These are phyloP conservation scores for Cubamyces lactineus DNA, from an alignment of 768 basidiomycete species.

Conservation along the genomic window DNA sequence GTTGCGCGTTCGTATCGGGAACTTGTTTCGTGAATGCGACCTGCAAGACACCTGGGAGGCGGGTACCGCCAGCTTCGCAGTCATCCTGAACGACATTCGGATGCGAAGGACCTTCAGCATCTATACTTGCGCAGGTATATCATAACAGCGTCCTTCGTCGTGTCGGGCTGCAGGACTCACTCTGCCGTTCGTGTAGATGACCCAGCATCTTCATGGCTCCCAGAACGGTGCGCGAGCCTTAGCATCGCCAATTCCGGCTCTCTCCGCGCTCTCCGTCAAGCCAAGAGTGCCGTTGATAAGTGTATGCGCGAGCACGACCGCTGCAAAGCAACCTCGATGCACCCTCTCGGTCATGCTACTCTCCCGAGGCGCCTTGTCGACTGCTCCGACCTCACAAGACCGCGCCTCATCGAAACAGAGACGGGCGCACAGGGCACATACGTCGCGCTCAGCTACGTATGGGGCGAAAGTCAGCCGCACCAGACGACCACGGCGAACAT, in stretches of 20 bases:
- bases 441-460: conserved; percentile 1
- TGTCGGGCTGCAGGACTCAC: too few species aligned
- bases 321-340: neutral
- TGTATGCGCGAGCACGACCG: neutral
- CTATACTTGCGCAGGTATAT: too few species aligned
- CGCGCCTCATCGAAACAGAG: neutral
- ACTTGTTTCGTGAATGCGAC: too few species aligned
- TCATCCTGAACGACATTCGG: too few species aligned
- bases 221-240: neutral
- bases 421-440: neutral
- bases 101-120: too few species aligned
- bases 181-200: neutral
- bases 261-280: neutral
- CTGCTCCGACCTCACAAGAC: neutral
- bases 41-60: too few species aligned
- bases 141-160: too few species aligned
- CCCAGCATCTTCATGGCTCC: neutral
- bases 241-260: neutral
- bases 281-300: neutral
- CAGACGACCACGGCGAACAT: neutral
- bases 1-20: too few species aligned
- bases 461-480: neutral
- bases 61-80: too few species aligned
- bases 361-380: neutral
- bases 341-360: too few species aligned